These are phyloP conservation scores for Xylaria nigripes DNA, from an alignment of 495 filamentous ascomycete genomes.

Conservation along the genomic window DNA sequence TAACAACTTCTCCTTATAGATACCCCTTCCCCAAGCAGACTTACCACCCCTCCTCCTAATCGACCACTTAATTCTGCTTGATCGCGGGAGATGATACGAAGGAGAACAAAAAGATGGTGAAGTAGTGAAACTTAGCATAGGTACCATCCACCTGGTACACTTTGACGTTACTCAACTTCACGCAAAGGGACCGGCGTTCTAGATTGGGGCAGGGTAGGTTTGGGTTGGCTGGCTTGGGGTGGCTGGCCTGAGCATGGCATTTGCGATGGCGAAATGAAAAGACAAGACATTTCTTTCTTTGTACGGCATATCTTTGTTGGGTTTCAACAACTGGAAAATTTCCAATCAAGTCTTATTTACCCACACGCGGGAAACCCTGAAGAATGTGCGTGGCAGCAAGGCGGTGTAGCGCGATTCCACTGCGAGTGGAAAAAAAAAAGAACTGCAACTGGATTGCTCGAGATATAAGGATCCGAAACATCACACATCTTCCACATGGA, in stretches of 20 bases:
- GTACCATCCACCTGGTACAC: slow-evolving; percentile 14
- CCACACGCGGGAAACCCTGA: slow-evolving; percentile 1
- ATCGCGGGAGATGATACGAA: slow-evolving; percentile 9
- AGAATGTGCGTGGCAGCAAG: not conserved
- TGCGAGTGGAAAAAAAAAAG: not conserved
- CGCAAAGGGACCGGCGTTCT: slow-evolving; percentile 29
- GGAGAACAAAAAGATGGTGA: not conserved
- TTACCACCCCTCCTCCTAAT: slow-evolving; percentile 45
- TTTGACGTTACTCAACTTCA: slow-evolving; percentile 32
- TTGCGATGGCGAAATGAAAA: slow-evolving; percentile 8
- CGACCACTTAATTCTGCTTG: slow-evolving; percentile 12
- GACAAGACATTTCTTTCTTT: slow-evolving; percentile 2
- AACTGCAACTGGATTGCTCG: not conserved
- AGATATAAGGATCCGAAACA: not conserved
- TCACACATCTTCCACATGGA: not conserved
- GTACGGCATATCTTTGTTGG: slow-evolving; percentile 14
- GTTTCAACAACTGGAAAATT: slow-evolving; percentile 28
- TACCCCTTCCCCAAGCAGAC: slow-evolving; percentile 79
- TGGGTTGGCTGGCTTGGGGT: not conserved
- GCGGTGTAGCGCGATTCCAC: not conserved
- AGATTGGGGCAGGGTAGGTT: slow-evolving; percentile 6
- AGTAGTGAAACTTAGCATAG: slow-evolving; percentile 3
- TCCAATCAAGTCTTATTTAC: slow-evolving; percentile 4
- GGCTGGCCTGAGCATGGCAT: slow-evolving; percentile 12
- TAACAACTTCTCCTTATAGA: slow-evolving; percentile 32